Percentiles rank a stretch among this genome's conserved stretches.
Evolutionary conservation across 2,329 filamentous ascomycete genomes (phyloP).

Genomic region (Orbilia ellipsospora): DNA sequence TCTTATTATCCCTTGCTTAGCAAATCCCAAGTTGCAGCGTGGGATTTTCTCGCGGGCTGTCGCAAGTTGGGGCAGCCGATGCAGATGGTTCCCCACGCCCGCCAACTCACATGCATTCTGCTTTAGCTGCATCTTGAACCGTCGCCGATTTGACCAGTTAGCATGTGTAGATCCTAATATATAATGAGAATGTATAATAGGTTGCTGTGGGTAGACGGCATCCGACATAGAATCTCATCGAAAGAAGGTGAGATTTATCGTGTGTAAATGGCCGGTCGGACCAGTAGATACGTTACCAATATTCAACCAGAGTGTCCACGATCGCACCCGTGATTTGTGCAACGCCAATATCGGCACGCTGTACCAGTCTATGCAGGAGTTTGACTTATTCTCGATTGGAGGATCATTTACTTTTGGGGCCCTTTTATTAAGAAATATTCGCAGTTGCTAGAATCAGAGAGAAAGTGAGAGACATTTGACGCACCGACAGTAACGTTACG

Average conservation of each 20-base stretch:
- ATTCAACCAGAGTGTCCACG: neutral
- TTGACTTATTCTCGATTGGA: neutral
- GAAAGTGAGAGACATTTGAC: neutral
- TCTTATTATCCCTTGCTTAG: slow-evolving; percentile 33
- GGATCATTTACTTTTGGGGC: neutral
- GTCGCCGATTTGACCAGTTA: slow-evolving; percentile 52
- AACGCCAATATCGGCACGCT: neutral
- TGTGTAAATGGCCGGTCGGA: neutral
- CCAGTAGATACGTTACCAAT: slow-evolving; percentile 44
- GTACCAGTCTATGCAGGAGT: neutral
- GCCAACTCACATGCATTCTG: slow-evolving; percentile 50
- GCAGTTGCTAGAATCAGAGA: slow-evolving; percentile 1
- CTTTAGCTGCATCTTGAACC: slow-evolving; percentile 30
- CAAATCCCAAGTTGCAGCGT: neutral
- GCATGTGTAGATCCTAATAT: slow-evolving; percentile 55
- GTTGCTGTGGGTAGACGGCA: slow-evolving; percentile 23
- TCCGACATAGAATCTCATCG: slow-evolving; percentile 30
- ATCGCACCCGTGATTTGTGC: slow-evolving; percentile 8
- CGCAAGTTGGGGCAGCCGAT: slow-evolving; percentile 7
- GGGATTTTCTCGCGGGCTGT: slow-evolving; percentile 11
- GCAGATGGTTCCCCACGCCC: slow-evolving; percentile 42
- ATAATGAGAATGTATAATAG: slow-evolving; percentile 46
- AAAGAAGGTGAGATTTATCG: slow-evolving; percentile 32
- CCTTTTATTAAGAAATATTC: neutral
- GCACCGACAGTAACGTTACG: neutral